phyloP scores from a whole-genome alignment of 805 yeast species.

The Wickerhamiella brachini region DNA sequence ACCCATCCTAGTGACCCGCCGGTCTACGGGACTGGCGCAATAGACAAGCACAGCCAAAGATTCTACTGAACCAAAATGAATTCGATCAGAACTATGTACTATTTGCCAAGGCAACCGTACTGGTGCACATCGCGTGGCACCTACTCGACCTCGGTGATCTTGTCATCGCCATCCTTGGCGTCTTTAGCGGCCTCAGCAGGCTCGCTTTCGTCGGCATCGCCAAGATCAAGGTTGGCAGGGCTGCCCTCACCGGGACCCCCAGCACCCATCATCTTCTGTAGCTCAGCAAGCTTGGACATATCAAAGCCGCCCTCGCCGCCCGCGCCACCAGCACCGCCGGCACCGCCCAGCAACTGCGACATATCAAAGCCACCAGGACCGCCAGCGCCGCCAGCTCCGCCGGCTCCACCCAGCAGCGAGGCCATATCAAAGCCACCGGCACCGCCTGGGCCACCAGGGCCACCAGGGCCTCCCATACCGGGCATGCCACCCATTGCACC shows the following conservation, averaged over 20 bases:
- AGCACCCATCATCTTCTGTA: constrained; percentile 8
- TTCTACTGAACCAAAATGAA: no score
- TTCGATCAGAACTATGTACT: no score
- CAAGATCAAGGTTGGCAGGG: constrained; percentile 11
- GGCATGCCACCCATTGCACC: constrained; percentile 26
- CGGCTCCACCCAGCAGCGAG: constrained; percentile 9
- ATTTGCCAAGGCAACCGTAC: no score
- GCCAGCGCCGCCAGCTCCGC: constrained; percentile 28
- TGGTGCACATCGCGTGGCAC: no score
- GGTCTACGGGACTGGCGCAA: no score
- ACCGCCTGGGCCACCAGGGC: constrained; percentile 18
- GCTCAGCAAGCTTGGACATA: constrained; percentile 15
- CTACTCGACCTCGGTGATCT: neutral
- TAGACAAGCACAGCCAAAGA: no score
- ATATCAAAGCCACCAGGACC: constrained; percentile 19
- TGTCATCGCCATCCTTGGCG: neutral
- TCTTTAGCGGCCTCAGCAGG: neutral
- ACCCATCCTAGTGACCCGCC: no score
- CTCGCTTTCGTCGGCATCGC: constrained; percentile 15
- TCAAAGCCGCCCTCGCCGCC: constrained; percentile 21
- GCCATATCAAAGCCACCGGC: constrained; percentile 21
- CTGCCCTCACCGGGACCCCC: constrained; percentile 12
- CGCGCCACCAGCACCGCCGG: constrained; percentile 18
- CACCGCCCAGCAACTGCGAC: constrained; percentile 15
- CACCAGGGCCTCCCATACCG: constrained; percentile 19